These are phyloP conservation scores for Suillus cothurnatus DNA, from an alignment of 768 basidiomycete species.

Conservation along the genomic window DNA sequence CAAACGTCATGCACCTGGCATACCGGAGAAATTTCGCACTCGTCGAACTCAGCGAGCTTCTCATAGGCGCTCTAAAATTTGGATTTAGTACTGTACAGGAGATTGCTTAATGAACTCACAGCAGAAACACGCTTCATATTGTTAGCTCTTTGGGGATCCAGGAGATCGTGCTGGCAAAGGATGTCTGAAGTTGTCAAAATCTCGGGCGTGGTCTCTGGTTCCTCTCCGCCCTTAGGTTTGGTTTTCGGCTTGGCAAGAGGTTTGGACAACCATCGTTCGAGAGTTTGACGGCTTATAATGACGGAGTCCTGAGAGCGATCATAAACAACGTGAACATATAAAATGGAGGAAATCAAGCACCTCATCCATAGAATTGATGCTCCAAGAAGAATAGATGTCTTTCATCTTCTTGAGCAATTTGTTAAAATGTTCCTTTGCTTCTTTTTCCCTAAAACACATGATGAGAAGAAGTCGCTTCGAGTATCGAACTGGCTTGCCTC, in stretches of 20 bases:
- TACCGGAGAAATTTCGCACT: constrained; percentile 50
- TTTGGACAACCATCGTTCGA: constrained; percentile 63
- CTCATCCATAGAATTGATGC: constrained; percentile 45
- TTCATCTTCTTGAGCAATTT: constrained; percentile 54
- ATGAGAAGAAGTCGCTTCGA: constrained; percentile 9
- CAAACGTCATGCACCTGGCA: constrained; percentile 60
- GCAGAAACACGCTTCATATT: constrained; percentile 70
- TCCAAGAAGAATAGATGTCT: constrained; percentile 67
- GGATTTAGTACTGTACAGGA: neutral
- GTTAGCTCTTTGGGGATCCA: constrained; percentile 60
- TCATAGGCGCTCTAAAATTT: constrained; percentile 26
- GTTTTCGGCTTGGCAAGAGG: constrained; percentile 26
- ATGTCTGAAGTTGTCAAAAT: constrained; percentile 45
- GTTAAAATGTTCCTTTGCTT: constrained; percentile 46
- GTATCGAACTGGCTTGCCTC: constrained; percentile 41
- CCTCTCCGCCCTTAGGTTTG: constrained; percentile 18
- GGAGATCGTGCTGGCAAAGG: constrained; percentile 59
- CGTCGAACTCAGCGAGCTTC: constrained; percentile 37
- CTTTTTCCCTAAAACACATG: constrained; percentile 41
- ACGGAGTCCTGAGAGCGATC: constrained; percentile 48
- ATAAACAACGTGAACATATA: constrained; percentile 3
- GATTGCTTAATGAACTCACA: constrained; percentile 36
- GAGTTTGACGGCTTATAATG: constrained; percentile 59
- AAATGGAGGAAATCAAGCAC: constrained; percentile 36
- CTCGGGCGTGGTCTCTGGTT: constrained; percentile 22